These are phyloP conservation scores for Podaxis rugospora DNA, from an alignment of 768 basidiomycete species.

Conservation along the genomic window DNA sequence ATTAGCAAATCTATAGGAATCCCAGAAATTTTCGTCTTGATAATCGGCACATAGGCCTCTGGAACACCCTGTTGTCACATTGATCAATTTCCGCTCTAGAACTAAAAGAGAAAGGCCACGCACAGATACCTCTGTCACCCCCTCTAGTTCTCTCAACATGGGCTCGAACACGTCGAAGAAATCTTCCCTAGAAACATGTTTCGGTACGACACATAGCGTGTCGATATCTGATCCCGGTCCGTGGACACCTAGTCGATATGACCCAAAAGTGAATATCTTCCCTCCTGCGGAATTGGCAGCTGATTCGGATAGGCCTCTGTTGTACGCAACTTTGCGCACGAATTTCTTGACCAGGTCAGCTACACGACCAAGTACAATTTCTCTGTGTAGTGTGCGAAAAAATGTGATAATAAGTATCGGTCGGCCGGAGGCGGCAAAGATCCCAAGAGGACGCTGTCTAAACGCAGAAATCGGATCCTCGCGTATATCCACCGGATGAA, in stretches of 20 bases:
- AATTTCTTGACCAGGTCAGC: conserved; percentile 90
- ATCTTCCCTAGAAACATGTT: conserved; percentile 93
- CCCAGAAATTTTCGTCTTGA: conserved; percentile 87
- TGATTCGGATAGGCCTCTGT: conserved; percentile 80
- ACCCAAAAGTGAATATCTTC: conserved; percentile 99
- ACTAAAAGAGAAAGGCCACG: conserved; percentile 26
- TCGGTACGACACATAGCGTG: conserved; percentile 96
- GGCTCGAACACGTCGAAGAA: conserved; percentile 90
- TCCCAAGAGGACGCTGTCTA: not conserved
- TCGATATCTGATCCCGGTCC: conserved; percentile 96
- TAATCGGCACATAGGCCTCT: conserved; percentile 94
- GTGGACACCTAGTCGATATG: conserved; percentile 96
- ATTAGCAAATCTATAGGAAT: conserved; percentile 94
- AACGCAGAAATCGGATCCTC: not conserved
- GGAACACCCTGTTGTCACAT: conserved; percentile 72
- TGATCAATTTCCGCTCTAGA: conserved; percentile 3
- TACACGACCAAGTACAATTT: conserved; percentile 88
- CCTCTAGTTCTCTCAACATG: conserved; percentile 81
- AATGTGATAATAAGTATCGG: not conserved
- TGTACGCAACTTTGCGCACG: conserved; percentile 76
- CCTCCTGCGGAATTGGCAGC: conserved; percentile 90
- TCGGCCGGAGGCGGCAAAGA: not conserved
- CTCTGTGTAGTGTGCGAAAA: conserved; percentile 46
- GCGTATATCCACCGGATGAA: not conserved
- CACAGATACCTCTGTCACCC: conserved; percentile 86